These are phyloP conservation scores for Coemansia sp. DNA, from an alignment of 192 early-diverging fungal genomes.

Conservation along the genomic window DNA sequence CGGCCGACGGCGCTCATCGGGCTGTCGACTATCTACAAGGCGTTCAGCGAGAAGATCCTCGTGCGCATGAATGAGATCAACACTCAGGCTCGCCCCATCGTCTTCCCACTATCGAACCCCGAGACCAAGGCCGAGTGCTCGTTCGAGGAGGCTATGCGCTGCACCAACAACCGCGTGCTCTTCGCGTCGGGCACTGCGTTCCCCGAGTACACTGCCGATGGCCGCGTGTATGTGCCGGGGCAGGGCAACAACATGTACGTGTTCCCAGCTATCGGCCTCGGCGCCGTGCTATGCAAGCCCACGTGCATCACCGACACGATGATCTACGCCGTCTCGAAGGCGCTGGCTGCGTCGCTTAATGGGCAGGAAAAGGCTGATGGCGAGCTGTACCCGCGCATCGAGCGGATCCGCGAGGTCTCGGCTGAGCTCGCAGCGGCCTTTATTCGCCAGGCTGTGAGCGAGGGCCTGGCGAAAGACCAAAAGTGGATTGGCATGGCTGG, in stretches of 20 bases:
- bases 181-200: conserved; percentile 95
- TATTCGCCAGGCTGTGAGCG: conserved; percentile 61
- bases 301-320: conserved; percentile 74
- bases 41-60: conserved; percentile 75
- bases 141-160: conserved; percentile 85
- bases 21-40: conserved; percentile 74
- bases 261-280: conserved; percentile 95
- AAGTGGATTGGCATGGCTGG: conserved; percentile 30
- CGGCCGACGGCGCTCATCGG: conserved; percentile 91
- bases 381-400: conserved; percentile 80
- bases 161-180: conserved; percentile 83
- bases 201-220: conserved; percentile 67
- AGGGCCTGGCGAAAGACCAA: conserved; percentile 45
- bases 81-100: conserved; percentile 64
- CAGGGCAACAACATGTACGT: conserved; percentile 97
- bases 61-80: conserved; percentile 75
- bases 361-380: conserved; percentile 63
- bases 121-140: conserved; percentile 90
- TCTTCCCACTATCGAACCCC: conserved; percentile 91
- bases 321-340: conserved; percentile 75
- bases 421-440: conserved; percentile 79
- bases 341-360: conserved; percentile 76
- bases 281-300: conserved; percentile 76
- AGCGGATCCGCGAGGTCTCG: conserved; percentile 81
- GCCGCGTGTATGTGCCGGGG: conserved; percentile 61